Base-by-base conservation (phyloP, 805 yeast species). In the Yueomyces sinensis region DNA sequence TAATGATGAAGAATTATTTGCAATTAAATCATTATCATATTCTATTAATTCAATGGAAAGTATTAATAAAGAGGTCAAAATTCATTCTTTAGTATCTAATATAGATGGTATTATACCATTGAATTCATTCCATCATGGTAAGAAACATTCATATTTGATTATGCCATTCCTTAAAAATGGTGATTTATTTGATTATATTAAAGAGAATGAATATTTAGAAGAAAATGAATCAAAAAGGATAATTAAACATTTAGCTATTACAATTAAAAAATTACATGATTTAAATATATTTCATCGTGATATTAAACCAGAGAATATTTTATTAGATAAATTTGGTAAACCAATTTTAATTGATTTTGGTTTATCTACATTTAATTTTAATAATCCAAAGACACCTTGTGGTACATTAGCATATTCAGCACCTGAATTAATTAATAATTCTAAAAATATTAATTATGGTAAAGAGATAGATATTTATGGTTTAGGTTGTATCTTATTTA, bases 401-500 rank as follows among this genome's bases (percentile, higher is more conserved):
- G 65, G 68, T 19, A 61, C 69, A 4, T 70, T 63, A 4, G 68
- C 67, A 36, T 58, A 62, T 31, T 56, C 84, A 76, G 95, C 95
- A 0, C 95, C 95, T 3, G 95, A 84, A 52, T 84, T 89, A 6
- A 67, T 89, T 25, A 59, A 11, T 7, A n/a, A 7, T 11, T 25
- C 15, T 6, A n/a, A 6, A 25, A 76, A 81, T 13, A 63, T 66
- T 28, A 96, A 95, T 7, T 95, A 89, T 58, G 94, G 95, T 28
- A 83, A 82, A 48, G 87, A 95, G 1, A 89, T 95, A 59, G 98
- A 89, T 55, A 72, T 89, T 37, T 89, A 97, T 97, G 81, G 94
- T 1, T 53, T 89, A 28, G 98, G 98, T 25, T 94, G 89, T 7
- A 82, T 89, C 31, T 73, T 95, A 0, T 91, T 84, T 56, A 87